A percentile compares a stretch with the other conserved stretches of the same genome.
Conservation (phyloP, 2,329 filamentous ascomycete species). For the Xylariales sp. region DNA sequence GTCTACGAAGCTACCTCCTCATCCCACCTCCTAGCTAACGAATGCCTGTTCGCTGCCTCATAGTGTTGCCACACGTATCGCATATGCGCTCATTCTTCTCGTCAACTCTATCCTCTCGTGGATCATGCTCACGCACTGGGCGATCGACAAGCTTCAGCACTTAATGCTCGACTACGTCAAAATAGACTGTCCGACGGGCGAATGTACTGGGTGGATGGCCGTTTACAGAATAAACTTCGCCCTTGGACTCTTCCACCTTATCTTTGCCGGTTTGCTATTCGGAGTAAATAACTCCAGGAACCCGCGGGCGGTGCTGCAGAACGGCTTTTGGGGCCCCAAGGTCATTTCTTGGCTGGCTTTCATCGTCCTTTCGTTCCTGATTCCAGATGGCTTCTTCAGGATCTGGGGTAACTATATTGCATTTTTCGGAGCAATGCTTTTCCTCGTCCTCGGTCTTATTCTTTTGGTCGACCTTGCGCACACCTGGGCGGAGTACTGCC, state of each 20-base stretch:
- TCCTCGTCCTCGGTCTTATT: conserved; percentile 87
- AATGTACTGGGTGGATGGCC: conserved; percentile 93
- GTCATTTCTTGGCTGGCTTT: conserved; percentile 83
- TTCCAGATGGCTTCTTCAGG: conserved; percentile 91
- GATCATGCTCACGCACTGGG: conserved; percentile 99
- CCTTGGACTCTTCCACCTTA: conserved; percentile 86
- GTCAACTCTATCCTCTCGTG: conserved; percentile 96
- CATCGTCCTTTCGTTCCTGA: conserved; percentile 89
- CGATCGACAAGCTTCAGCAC: conserved; percentile 90
- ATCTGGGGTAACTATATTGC: conserved; percentile 95
- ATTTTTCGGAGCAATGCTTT: conserved; percentile 83
- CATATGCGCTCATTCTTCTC: conserved; percentile 89
- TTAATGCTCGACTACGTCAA: conserved; percentile 94
- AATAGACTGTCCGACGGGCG: conserved; percentile 84
- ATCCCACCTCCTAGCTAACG: too few relatives aligned
- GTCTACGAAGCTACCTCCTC: too few relatives aligned
- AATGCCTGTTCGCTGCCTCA: too few relatives aligned
- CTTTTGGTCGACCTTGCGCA: conserved; percentile 93
- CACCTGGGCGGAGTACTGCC: conserved; percentile 94
- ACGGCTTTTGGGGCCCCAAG: conserved; percentile 99
- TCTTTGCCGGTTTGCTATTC: conserved; percentile 78
- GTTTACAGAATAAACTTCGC: conserved; percentile 98
- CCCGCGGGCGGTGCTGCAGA: conserved; percentile 82
- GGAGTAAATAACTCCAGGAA: conserved; percentile 86
- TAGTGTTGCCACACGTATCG: conserved; percentile 94